These are phyloP conservation scores for Persicaria tinctoria DNA, from an alignment of 148 eudicot species.

Conservation along the genomic window DNA sequence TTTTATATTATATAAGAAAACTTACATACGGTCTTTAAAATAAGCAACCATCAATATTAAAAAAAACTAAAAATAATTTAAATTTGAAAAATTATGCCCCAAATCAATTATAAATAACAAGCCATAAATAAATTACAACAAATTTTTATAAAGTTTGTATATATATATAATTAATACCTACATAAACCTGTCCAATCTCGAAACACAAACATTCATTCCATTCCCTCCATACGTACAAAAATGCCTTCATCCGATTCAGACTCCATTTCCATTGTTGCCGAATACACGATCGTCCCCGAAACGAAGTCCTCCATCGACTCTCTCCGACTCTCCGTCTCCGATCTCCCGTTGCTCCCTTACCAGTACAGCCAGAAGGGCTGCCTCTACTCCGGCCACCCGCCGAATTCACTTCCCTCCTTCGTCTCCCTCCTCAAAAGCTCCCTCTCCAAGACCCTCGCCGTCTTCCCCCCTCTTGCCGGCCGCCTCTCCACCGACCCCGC, in stretches of 20 bases:
- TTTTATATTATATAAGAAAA: no score
- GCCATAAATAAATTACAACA: no score
- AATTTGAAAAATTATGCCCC: no score
- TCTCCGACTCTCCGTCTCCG: slow-evolving; percentile 62
- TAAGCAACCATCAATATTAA: no score
- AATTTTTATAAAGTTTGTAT: no score
- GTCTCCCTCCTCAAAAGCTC: slow-evolving; percentile 28
- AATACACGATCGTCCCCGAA: slow-evolving; percentile 34
- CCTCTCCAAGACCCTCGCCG: slow-evolving; percentile 41
- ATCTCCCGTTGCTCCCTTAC: slow-evolving; percentile 79
- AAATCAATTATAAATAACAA: no score
- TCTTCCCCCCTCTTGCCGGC: slow-evolving; percentile 74
- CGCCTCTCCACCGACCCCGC: slow-evolving; percentile 35
- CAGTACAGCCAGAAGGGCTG: slow-evolving; percentile 81
- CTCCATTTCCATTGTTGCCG: slow-evolving; percentile 28
- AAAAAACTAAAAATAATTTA: no score
- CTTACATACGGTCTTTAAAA: no score
- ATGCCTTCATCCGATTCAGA: not conserved
- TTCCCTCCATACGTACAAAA: no score
- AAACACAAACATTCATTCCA: no score
- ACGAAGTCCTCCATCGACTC: slow-evolving; percentile 23
- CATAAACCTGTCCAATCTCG: no score
- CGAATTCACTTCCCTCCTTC: not conserved
- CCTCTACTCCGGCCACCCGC: slow-evolving; percentile 27
- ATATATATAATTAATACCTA: no score